Percentiles rank a stretch among this genome's conserved stretches.
Evolutionary conservation across 2,329 filamentous ascomycete genomes (phyloP).

Genomic region (Ophiognomonia clavigignenti-juglandacearum): DNA sequence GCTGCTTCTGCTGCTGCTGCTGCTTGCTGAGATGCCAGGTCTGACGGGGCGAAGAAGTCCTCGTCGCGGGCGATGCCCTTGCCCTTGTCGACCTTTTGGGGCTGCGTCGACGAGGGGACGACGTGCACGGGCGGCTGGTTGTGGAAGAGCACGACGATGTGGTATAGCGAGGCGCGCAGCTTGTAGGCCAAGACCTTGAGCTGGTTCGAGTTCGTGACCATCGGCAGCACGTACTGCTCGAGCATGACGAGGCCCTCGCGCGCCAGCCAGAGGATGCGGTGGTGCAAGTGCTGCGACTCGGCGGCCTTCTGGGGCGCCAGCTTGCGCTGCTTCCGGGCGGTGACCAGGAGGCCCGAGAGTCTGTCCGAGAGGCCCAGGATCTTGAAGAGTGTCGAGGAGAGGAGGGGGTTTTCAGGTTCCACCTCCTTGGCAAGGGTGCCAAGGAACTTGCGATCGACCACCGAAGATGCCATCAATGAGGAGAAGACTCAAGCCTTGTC

Average conservation of each 20-base stretch:
- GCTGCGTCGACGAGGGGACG: constrained; percentile 47
- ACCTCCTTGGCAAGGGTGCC: constrained; percentile 81
- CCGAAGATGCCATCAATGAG: constrained; percentile 84
- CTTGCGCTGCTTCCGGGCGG: constrained; percentile 75
- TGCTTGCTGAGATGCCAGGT: too few species aligned
- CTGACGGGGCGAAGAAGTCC: constrained; percentile 1
- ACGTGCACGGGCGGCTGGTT: constrained; percentile 76
- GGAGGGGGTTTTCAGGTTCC: constrained; percentile 69
- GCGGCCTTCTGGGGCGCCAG: constrained; percentile 76
- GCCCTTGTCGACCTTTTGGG: constrained; percentile 40
- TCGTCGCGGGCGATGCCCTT: constrained; percentile 42
- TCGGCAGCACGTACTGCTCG: constrained; percentile 82
- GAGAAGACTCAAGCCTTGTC: too few species aligned
- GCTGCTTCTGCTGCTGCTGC: too few species aligned
- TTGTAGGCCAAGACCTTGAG: constrained; percentile 89
- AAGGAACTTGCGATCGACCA: constrained; percentile 96
- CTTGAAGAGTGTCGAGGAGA: constrained; percentile 82
- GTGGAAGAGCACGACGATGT: constrained; percentile 95
- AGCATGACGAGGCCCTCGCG: constrained; percentile 85
- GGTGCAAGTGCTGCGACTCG: constrained; percentile 74
- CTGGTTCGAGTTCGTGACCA: constrained; percentile 72
- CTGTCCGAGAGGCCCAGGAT: constrained; percentile 87
- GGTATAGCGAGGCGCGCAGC: constrained; percentile 88
- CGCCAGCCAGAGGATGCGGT: constrained; percentile 92
- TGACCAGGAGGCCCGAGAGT: constrained; percentile 76